phyloP scores from a whole-genome alignment of 306 rosid genomes.

The Abrus pulchellus region DNA sequence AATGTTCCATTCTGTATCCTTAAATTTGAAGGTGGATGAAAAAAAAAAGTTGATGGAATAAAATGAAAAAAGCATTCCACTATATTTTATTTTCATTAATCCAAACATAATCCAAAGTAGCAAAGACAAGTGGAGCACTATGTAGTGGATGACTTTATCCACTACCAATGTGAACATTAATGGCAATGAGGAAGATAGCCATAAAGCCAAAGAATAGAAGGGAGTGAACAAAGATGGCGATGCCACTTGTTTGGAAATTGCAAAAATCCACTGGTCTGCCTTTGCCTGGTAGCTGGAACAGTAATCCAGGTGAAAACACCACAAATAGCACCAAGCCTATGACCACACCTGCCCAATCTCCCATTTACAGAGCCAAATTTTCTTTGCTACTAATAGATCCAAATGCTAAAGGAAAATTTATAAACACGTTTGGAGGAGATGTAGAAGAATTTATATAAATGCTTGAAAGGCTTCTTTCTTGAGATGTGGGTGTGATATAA shows the following conservation, averaged over 20 bases:
- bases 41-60: not conserved
- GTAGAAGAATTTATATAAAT: constrained; percentile 44
- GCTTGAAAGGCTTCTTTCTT: not conserved
- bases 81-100: not conserved
- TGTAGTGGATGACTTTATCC: constrained; percentile 41
- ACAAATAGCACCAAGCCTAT: constrained; percentile 74
- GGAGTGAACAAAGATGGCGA: constrained; percentile 78
- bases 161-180: constrained; percentile 68
- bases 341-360: constrained; percentile 81
- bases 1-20: not conserved
- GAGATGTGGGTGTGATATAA: constrained; percentile 31
- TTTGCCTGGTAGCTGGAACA: constrained; percentile 86
- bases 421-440: not conserved
- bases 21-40: not conserved
- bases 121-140: not conserved
- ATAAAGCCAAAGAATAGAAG: constrained; percentile 77
- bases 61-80: not conserved
- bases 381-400: not conserved
- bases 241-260: constrained; percentile 76
- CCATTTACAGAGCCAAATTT: constrained; percentile 50
- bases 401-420: constrained; percentile 17
- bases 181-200: constrained; percentile 79
- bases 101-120: not conserved
- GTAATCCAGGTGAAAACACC: constrained; percentile 71
- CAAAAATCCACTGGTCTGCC: constrained; percentile 61